These are phyloP conservation scores for Colletotrichum sp. DNA, from an alignment of 2,329 filamentous ascomycete species.

Conservation along the genomic window DNA sequence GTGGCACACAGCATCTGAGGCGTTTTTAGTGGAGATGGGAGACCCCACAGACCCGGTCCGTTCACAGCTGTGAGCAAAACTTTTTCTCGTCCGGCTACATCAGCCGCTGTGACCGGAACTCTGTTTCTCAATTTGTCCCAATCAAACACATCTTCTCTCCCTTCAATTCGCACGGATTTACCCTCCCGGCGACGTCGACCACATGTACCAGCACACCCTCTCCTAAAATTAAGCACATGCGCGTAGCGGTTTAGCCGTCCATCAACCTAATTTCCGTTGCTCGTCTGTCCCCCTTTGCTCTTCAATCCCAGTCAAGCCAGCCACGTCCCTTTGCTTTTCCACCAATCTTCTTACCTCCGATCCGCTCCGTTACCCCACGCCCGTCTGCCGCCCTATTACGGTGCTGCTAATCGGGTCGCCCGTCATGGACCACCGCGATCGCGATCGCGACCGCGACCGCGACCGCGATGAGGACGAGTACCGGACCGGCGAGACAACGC, in stretches of 20 bases:
- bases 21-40: background rate
- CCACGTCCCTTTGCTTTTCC: background rate
- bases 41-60: background rate
- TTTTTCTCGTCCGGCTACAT: background rate
- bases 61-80: background rate
- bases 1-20: background rate
- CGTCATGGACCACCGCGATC: background rate
- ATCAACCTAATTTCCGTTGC: background rate
- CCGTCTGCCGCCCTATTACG: background rate
- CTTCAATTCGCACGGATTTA: background rate
- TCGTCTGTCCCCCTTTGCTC: background rate
- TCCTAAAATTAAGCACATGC: background rate
- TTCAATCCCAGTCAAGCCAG: background rate
- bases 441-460: background rate
- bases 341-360: background rate
- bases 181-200: background rate
- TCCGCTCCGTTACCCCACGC: background rate
- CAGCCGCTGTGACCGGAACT: background rate
- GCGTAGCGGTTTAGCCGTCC: background rate
- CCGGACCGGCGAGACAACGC: slow-evolving; percentile 12
- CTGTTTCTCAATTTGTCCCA: background rate
- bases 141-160: background rate
- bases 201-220: background rate
- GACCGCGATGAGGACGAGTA: background rate
- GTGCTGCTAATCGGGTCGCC: background rate